Base-by-base conservation (phyloP, 192 early-diverging fungal species). In the Coemansia sp. region DNA sequence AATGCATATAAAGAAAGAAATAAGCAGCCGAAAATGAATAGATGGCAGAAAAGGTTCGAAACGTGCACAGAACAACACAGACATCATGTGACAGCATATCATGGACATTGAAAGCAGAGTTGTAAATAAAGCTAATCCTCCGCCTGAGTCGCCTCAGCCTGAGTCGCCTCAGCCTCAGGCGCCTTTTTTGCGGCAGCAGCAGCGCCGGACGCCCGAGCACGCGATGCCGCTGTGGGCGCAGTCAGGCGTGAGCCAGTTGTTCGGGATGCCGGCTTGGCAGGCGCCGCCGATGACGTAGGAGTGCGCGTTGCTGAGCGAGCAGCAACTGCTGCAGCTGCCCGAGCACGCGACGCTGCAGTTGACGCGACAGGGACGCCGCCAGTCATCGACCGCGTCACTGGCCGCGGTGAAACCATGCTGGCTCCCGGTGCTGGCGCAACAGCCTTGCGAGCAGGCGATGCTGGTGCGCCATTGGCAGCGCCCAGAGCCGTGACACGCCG, bases 151-250 rank as follows among this genome's bases (percentile, higher is more conserved):
- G 51, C 22, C 23, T 53, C 53, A 15, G 11, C 53, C 53, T 55
- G 21, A 49, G 51, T 21, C 14, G 51, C 22, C 23, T 53, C 53
- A 15, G 11, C 53, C 53, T 55, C 49, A 4, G 14, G 48, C 8
- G 8, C 54, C 60, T 66, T 73, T 57, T 63, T 63, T 22, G 64
- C 70, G 10, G 65, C 70, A 1, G 65, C 71, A 11, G 53, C 60
- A 2, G 71, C 32, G 32, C 32, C 32, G 32, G 32, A 65, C 2
- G 71, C 71, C 2, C 71, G 65, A 5, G 71, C 71, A 10, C 71
- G 65, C 56, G 71, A 73, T 21, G 69, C 49, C 22, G 69, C 69
- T 23, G 69, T 71, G 2, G 69, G 52, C 37, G 62, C 39, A 6
- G 64, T 57, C 17, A 23, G 58, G 39, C 38, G 39, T 12, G 22